These are phyloP conservation scores for Heliamphora pulchella DNA, from an alignment of 179 eudicot genomes.

Conservation along the genomic window DNA sequence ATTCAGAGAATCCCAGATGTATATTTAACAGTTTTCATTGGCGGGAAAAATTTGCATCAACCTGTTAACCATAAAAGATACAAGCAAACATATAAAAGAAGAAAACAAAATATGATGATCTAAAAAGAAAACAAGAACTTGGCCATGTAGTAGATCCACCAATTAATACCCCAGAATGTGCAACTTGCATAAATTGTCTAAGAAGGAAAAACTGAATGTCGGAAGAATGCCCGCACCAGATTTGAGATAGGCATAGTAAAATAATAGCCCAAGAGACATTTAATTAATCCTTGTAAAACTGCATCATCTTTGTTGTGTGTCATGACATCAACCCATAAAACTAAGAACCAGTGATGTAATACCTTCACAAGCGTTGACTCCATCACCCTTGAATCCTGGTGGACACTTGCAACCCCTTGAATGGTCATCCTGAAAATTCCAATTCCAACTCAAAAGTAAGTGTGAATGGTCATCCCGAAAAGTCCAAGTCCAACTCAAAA, in stretches of 20 bases:
- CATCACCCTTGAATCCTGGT: slow-evolving; percentile 58
- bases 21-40: background rate
- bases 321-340: background rate
- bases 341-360: background rate
- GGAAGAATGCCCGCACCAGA: background rate
- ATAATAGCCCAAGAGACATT: background rate
- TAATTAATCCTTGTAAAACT: too few relatives aligned
- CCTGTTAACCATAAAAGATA: too few relatives aligned
- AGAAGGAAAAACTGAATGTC: background rate
- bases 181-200: background rate
- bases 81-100: background rate
- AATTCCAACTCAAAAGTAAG: background rate
- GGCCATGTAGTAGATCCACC: background rate
- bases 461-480: background rate
- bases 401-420: slow-evolving; percentile 61
- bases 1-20: background rate
- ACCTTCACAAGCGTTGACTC: slow-evolving; percentile 52
- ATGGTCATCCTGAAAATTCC: slow-evolving; percentile 36
- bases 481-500: background rate
- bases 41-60: background rate
- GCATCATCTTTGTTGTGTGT: background rate
- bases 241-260: slow-evolving; percentile 2
- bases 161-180: background rate
- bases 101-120: background rate
- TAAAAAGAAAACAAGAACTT: background rate